A percentile compares a stretch with the other conserved stretches of the same genome.
Evolutionary conservation across 805 yeast genomes (phyloP).

Genomic region (Priceomyces melissophilus): DNA sequence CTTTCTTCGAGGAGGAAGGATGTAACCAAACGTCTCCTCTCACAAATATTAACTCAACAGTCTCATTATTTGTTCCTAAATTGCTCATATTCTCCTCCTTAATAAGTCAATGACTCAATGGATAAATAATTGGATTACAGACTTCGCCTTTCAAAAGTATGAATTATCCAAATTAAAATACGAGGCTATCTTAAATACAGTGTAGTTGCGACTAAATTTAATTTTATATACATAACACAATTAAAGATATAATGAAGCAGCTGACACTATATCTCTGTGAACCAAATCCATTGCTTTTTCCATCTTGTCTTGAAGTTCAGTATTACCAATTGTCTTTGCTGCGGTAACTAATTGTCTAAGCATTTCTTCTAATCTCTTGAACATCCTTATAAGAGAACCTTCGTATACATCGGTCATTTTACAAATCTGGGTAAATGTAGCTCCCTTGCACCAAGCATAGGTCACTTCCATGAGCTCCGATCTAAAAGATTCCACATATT

Average conservation of each 20-base stretch:
- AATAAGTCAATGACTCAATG: too few species aligned
- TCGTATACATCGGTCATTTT: conserved; percentile 99
- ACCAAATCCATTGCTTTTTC: conserved; percentile 78
- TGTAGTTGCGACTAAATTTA: too few species aligned
- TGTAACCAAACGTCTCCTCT: conserved; percentile 81
- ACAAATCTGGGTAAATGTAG: conserved; percentile 92
- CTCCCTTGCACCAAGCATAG: conserved; percentile 95
- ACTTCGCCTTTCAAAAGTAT: too few species aligned
- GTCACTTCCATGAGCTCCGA: conserved; percentile 97
- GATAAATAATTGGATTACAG: too few species aligned
- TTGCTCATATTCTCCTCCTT: too few species aligned
- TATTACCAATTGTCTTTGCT: conserved; percentile 91
- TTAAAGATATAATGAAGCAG: conserved; percentile 82
- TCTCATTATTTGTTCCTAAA: conserved; percentile 11
- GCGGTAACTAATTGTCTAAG: conserved; percentile 86
- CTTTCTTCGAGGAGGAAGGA: conserved; percentile 67
- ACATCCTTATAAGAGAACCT: conserved; percentile 92
- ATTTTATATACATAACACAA: background rate
- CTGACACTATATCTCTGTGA: conserved; percentile 94
- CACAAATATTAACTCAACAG: conserved; percentile 47
- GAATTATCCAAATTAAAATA: too few species aligned
- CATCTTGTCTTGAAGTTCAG: conserved; percentile 83
- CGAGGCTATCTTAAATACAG: too few species aligned
- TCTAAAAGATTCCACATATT: conserved; percentile 87
- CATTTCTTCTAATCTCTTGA: conserved; percentile 91